Conservation (phyloP, 1,284 basidiomycete species). For the Coniferiporia weirii region DNA sequence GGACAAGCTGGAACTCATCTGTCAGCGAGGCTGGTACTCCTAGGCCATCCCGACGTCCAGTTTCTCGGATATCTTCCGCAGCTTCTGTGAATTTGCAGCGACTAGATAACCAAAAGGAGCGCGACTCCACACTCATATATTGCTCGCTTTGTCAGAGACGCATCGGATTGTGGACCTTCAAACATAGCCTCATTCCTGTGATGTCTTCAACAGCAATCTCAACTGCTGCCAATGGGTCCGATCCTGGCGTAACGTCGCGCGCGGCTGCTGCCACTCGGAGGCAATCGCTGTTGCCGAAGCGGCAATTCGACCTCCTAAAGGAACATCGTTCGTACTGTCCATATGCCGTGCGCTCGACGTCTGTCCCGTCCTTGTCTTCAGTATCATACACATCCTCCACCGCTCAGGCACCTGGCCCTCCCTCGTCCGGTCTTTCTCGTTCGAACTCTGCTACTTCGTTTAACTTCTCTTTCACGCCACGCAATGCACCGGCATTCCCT, state of each 20-base stretch:
- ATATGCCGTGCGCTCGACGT: conserved; percentile 66
- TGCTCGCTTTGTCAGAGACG: conserved; percentile 70
- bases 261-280: conserved; percentile 11
- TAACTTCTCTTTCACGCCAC: conserved; percentile 10
- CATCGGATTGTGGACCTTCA: conserved; percentile 71
- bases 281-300: conserved; percentile 28
- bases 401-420: neutral
- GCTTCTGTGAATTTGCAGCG: conserved; percentile 1
- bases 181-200: conserved; percentile 9
- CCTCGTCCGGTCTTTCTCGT: neutral
- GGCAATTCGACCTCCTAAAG: conserved; percentile 65
- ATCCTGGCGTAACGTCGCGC: conserved; percentile 1
- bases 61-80: conserved; percentile 9
- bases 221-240: neutral
- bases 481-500: conserved; percentile 7
- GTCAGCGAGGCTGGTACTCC: conserved; percentile 5
- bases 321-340: conserved; percentile 81
- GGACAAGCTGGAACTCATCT: conserved; percentile 7
- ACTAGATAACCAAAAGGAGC: conserved; percentile 23
- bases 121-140: conserved; percentile 50
- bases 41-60: conserved; percentile 10
- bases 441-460: conserved; percentile 11
- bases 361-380: conserved; percentile 53
- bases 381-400: conserved; percentile 12
- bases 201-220: neutral